Percentiles rank a stretch among this genome's conserved stretches.
phyloP scores from a whole-genome alignment of 257 asterid species.

The Solanum arcanum region DNA sequence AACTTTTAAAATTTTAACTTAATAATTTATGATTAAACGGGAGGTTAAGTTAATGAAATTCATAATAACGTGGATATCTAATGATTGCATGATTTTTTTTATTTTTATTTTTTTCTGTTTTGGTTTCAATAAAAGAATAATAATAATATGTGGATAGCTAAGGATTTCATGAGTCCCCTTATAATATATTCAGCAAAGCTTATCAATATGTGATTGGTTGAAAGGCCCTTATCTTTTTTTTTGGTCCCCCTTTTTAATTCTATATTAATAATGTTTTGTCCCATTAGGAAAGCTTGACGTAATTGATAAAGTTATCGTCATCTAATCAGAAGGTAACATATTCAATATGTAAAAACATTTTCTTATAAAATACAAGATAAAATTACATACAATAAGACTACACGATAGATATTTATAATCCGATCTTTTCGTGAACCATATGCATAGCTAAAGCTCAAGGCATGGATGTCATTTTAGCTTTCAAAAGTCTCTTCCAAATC shows the following conservation, averaged over 20 bases:
- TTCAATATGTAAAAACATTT: not conserved
- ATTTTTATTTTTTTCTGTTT: not conserved
- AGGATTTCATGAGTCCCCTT: not conserved
- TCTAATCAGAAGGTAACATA: not conserved
- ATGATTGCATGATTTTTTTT: not conserved
- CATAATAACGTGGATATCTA: slow-evolving; percentile 14
- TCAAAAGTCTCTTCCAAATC: not conserved
- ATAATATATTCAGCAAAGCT: not conserved
- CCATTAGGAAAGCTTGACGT: no score
- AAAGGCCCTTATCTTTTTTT: not conserved
- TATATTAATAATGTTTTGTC: not conserved
- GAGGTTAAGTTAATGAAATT: not conserved
- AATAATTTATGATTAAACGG: not conserved
- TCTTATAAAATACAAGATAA: not conserved
- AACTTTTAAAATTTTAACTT: not conserved
- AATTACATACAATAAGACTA: no score
- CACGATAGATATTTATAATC: not conserved
- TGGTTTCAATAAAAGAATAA: not conserved
- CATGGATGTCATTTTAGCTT: not conserved
- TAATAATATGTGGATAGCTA: not conserved
- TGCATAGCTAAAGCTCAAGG: not conserved
- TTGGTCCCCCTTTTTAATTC: not conserved
- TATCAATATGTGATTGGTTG: not conserved
- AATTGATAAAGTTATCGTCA: no score
- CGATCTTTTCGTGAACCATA: no score